phyloP scores from a whole-genome alignment of 768 basidiomycete genomes.

The Boletus coccyginus region DNA sequence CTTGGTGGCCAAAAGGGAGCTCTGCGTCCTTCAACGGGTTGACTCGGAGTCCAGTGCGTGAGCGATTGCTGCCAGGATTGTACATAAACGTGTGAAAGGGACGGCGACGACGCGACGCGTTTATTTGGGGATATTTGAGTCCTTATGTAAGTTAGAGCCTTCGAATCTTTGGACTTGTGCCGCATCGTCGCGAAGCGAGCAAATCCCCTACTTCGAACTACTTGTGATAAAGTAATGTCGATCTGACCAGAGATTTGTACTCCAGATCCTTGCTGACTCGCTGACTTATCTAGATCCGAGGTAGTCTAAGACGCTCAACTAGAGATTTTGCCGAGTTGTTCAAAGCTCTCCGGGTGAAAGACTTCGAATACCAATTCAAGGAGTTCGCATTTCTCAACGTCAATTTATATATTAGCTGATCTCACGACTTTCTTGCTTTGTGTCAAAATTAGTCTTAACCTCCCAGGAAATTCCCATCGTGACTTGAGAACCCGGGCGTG shows the following conservation, averaged over 20 bases:
- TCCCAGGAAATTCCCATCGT: not conserved
- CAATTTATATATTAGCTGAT: not conserved
- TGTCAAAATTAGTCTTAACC: not conserved
- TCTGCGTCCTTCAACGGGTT: not conserved
- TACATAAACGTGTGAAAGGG: not conserved
- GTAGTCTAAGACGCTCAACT: not conserved
- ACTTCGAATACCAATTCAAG: not conserved
- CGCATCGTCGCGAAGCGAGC: not conserved
- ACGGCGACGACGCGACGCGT: constrained; percentile 12
- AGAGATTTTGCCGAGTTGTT: too few relatives aligned
- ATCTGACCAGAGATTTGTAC: not conserved
- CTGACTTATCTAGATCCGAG: not conserved
- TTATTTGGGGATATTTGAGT: constrained; percentile 11
- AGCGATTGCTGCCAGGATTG: not conserved
- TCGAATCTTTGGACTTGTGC: not conserved
- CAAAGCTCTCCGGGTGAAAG: not conserved
- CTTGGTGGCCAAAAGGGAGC: not conserved
- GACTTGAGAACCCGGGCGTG: not conserved
- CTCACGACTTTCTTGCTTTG: not conserved
- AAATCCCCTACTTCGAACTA: not conserved
- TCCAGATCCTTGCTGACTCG: not conserved
- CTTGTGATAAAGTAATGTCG: not conserved
- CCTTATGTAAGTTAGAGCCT: too few relatives aligned
- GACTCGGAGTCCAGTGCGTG: not conserved
- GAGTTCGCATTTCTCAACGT: not conserved